Conservation (phyloP, 2,329 filamentous ascomycete species). For the Lecanicillium sp. region DNA sequence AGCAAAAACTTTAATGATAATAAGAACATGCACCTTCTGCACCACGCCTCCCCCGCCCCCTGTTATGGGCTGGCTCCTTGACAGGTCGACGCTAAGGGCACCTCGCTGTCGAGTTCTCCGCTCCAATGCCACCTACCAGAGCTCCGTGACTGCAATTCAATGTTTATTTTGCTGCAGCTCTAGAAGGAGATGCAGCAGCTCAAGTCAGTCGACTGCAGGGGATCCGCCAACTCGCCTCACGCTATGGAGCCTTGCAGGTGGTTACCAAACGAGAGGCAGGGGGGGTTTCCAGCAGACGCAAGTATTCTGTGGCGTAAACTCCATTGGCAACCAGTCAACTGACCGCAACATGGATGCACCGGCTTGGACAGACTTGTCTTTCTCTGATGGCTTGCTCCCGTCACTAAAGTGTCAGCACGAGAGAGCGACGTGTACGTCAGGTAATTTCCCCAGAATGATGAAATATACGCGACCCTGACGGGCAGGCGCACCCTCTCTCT, state of each 20-base stretch:
- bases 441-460: background rate
- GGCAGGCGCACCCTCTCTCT: background rate
- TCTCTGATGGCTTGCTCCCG: background rate
- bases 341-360: slow-evolving; percentile 1
- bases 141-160: background rate
- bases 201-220: background rate
- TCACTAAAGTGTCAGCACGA: background rate
- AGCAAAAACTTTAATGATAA: too few species aligned
- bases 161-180: background rate
- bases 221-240: slow-evolving; percentile 4
- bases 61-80: background rate
- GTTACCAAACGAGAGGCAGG: background rate
- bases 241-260: background rate
- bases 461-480: background rate
- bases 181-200: background rate
- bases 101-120: background rate
- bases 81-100: background rate
- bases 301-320: slow-evolving; percentile 2
- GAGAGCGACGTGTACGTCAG: background rate
- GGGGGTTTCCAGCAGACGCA: too few species aligned
- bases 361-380: background rate
- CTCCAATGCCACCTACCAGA: background rate
- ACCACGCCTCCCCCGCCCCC: background rate
- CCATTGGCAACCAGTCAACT: slow-evolving; percentile 7
- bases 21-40: too few species aligned